Percentiles rank a stretch among this genome's conserved stretches.
Conservation (phyloP, 2,329 filamentous ascomycete species). For the Aspergillus alliaceus region DNA sequence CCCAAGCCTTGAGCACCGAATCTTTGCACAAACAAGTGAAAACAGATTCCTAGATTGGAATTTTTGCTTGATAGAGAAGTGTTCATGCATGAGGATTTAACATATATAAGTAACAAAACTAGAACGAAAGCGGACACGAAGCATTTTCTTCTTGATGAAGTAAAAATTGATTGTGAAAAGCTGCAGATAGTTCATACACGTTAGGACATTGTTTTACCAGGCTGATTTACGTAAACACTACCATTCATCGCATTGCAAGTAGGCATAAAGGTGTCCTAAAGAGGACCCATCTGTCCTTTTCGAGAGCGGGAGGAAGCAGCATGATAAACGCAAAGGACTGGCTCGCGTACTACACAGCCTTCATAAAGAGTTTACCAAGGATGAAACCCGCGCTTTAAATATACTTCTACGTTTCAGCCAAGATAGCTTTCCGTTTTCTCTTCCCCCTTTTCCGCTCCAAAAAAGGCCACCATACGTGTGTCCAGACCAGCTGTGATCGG, state of each 20-base stretch:
- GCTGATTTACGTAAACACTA: background rate
- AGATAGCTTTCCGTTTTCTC: too few relatives aligned
- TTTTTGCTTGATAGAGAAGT: constrained; percentile 17
- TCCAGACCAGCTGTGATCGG: background rate
- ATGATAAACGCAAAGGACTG: background rate
- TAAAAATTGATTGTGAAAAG: constrained; percentile 7
- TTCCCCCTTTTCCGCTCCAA: background rate
- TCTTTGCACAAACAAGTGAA: constrained; percentile 12
- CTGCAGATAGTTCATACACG: constrained; percentile 2
- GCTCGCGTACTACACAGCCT: background rate
- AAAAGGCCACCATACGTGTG: background rate
- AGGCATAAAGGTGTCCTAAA: background rate
- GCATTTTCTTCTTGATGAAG: constrained; percentile 13
- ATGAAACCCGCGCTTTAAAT: too few relatives aligned
- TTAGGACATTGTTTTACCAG: background rate
- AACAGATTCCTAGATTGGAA: constrained; percentile 11
- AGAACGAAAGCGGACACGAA: constrained; percentile 10
- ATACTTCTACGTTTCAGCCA: too few relatives aligned
- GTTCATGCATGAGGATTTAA: constrained; percentile 14
- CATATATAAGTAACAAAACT: constrained; percentile 17
- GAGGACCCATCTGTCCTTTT: background rate
- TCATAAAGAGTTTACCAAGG: too few relatives aligned
- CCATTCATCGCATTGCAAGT: background rate
- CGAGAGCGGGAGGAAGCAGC: too few relatives aligned
- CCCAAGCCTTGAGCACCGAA: constrained; percentile 67